Evolutionary conservation across 78 protist species (phyloP), one percentile per base, ranked within the genome.

Genomic region (Isochrysis galbana): DNA sequence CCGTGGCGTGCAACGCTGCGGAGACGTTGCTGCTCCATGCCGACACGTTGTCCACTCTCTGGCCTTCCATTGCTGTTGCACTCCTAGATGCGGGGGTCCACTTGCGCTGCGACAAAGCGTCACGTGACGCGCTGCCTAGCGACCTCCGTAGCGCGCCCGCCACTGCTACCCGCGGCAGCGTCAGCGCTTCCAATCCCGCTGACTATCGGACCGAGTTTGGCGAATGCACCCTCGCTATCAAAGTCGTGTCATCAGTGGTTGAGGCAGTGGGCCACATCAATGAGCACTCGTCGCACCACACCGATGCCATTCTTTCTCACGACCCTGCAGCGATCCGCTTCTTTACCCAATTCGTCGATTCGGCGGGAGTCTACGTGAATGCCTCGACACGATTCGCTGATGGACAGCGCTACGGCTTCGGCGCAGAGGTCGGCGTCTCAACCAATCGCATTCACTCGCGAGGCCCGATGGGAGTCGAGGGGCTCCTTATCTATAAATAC

Each of bases 321-420:
- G 41, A 93, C 72, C 5, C 42, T 41, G 92, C 32, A 41, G n/a
- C 38, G 44, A 36, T 45, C 25, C n/a, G 7, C 39, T 5, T 0
- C 36, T 97, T 96, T 92, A 41, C 88, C 92, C 21, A 46, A n/a
- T 61, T 1, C 2, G 97, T 96, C 14, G 97, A 96, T 41, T 74
- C 96, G 22, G 98, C 98, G 5, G 92, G 98, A 34, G 98, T 96
- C 44, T 97, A 86, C 88, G 96, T 84, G 90, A 97, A 97, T 84
- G 87, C 90, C 29, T 46, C 82, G 41, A 47, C 92, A 2, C 88
- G 94, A 10, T 89, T 93, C 82, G 91, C 94, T 21, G 94, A 93
- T 46, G 92, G 94, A 11, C 72, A 22, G n/a, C 45, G 93, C n/a
- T 93, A 34, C 29, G 92, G 94, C n/a, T 42, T 93, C 39, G 92